Conservation (phyloP, 306 rosid species). For the Quercus rubra region DNA sequence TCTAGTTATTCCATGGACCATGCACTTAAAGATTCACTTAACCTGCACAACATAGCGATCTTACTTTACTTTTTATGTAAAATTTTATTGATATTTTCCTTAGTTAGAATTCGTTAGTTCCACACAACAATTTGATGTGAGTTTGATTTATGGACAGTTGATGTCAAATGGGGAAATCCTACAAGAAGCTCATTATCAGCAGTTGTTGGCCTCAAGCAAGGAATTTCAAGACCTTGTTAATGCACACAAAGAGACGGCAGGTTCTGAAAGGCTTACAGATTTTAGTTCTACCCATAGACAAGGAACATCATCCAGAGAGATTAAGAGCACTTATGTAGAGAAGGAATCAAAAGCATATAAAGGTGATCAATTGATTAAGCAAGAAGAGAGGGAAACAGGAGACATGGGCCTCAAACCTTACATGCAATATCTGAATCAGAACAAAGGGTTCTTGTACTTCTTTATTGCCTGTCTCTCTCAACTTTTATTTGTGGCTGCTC, state of each 20-base stretch:
- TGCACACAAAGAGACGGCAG: conserved; percentile 45
- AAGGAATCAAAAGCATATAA: not conserved
- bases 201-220: conserved; percentile 32
- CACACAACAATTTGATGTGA: not conserved
- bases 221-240: conserved; percentile 58
- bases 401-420: conserved; percentile 49
- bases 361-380: conserved; percentile 41
- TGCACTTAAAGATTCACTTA: no score
- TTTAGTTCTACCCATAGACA: not conserved
- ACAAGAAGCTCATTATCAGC: conserved; percentile 40
- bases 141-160: conserved; percentile 28
- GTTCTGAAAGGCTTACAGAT: conserved; percentile 21
- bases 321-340: conserved; percentile 6
- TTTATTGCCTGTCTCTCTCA: conserved; percentile 14
- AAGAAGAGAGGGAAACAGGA: conserved; percentile 56
- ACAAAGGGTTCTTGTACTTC: conserved; percentile 40
- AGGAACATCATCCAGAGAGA: conserved; percentile 11
- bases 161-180: conserved; percentile 46
- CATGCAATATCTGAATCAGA: conserved; percentile 46
- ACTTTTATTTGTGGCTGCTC: conserved; percentile 29
- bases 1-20: not conserved
- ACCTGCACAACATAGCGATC: no score
- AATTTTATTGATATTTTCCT: not conserved
- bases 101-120: not conserved
- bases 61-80: not conserved